Conservation (phyloP, 2,329 filamentous ascomycete species). For the Ampelomyces quisqualis region DNA sequence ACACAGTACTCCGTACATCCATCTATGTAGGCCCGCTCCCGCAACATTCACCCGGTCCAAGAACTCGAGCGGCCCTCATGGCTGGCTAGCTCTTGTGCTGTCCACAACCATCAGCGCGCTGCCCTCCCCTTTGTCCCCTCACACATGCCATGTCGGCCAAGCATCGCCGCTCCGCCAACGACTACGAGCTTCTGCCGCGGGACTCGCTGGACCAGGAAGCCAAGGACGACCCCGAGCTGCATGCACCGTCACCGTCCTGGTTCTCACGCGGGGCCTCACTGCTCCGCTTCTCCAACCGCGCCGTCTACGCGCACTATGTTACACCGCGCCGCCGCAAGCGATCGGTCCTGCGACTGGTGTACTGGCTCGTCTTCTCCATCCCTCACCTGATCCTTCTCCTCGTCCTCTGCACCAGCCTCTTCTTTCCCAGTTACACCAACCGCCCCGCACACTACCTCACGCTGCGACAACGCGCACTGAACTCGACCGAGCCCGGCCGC, state of each 20-base stretch:
- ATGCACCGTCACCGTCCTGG: conserved; percentile 28
- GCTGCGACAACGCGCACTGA: conserved; percentile 40
- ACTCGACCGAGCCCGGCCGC: conserved; percentile 36
- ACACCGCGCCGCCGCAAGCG: conserved; percentile 38
- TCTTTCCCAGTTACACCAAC: conserved; percentile 59
- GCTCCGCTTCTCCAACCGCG: conserved; percentile 29
- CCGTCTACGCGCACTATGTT: conserved; percentile 35
- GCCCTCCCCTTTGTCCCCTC: conserved; percentile 1
- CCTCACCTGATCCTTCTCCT: conserved; percentile 40
- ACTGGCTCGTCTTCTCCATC: conserved; percentile 35
- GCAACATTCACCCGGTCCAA: no score
- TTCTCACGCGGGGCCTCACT: conserved; percentile 14
- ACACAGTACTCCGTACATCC: no score
- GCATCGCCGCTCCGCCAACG: conserved; percentile 23
- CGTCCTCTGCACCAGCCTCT: conserved; percentile 49
- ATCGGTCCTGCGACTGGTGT: conserved; percentile 33
- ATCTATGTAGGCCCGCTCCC: no score
- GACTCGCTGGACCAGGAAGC: conserved; percentile 25
- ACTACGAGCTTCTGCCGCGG: conserved; percentile 40
- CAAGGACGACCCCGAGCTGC: conserved; percentile 16
- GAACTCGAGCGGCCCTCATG: no score
- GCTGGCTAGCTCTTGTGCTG: background rate
- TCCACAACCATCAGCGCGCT: background rate
- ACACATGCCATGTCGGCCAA: conserved; percentile 16
- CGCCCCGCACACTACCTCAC: conserved; percentile 55